Evolutionary conservation across 129 eudicot genomes (phyloP), one percentile per base, ranked within the genome.

Genomic region (Lactuca sativa): DNA sequence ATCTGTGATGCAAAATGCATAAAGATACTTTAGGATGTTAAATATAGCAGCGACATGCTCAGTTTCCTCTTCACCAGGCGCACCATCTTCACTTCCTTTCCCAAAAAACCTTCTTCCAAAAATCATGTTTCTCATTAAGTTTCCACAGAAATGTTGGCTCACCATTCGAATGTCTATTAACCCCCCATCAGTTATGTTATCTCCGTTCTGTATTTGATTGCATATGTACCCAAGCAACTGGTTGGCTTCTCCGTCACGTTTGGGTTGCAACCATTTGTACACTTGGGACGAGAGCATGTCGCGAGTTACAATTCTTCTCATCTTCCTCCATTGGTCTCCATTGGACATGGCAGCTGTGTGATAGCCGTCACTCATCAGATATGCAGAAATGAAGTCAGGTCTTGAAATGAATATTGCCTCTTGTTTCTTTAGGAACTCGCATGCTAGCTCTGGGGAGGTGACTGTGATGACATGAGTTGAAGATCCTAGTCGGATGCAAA

Each of bases 311-410:
- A 75, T 31, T 56, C 11, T 57, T 38, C 69, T 66, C 80, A 75
- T 75, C 47, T 57, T 75, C 25, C 34, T 66, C 80, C 80, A 75
- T 32, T 75, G 80, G 3, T 47, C 59, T 14, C 74, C 68, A 7
- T 47, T 5, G 4, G 17, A 3, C 5, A 49, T 2, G 0, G n/a
- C 51, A 0, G 60, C 16, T 7, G 77, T 44, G 12, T 34, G 37
- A 25, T 51, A 73, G 4, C 71, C 64, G 9, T 41, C 56, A 33
- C 78, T 73, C 2, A 21, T 58, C 9, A 75, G 6, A 13, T 40
- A 40, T 40, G 44, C 44, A 2, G 44, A 40, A 40, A 40, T 2
- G 44, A 40, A 40, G 10, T 25, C 18, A 15, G 6, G 49, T 43
- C 49, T 1, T 43, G 49, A 43, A 43, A 10, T 10, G 11, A 43